Conservation (phyloP, 2,329 filamentous ascomycete genomes). For the Apiospora marii region DNA sequence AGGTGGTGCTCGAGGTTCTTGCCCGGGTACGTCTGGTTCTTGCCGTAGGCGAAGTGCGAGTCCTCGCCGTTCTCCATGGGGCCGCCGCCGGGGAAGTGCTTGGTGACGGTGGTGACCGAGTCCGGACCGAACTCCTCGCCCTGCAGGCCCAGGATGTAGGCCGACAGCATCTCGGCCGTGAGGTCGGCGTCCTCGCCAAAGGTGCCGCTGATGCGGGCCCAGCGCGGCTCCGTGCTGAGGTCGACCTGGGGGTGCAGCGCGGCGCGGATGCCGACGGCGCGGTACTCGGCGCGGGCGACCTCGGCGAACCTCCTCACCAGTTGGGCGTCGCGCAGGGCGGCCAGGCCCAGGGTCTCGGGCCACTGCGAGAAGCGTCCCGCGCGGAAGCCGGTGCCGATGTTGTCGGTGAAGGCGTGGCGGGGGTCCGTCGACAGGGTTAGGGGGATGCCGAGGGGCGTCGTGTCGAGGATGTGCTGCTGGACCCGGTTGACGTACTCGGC, state of each 20-base stretch:
- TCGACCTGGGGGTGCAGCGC: conserved; percentile 61
- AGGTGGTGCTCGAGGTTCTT: conserved; percentile 59
- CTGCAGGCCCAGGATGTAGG: conserved; percentile 58
- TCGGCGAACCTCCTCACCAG: conserved; percentile 56
- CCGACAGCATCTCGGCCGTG: conserved; percentile 46
- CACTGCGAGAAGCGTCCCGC: conserved; percentile 57
- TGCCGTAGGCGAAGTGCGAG: conserved; percentile 60
- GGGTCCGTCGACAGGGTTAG: conserved; percentile 58
- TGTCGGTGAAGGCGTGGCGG: conserved; percentile 53
- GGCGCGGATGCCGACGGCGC: conserved; percentile 51
- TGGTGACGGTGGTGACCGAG: conserved; percentile 57
- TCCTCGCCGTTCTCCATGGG: conserved; percentile 57
- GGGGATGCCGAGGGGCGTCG: conserved; percentile 56
- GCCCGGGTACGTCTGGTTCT: conserved; percentile 59
- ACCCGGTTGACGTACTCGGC: conserved; percentile 52
- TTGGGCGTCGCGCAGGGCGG: conserved; percentile 53
- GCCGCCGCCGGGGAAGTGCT: conserved; percentile 62
- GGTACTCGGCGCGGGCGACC: conserved; percentile 56
- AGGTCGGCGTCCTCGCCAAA: conserved; percentile 58
- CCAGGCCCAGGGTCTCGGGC: conserved; percentile 59
- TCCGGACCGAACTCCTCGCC: conserved; percentile 50
- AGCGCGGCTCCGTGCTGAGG: conserved; percentile 58
- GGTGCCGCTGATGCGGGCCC: conserved; percentile 54
- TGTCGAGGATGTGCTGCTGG: conserved; percentile 50
- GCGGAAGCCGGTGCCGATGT: conserved; percentile 50